Evolutionary conservation across 2,329 filamentous ascomycete genomes (phyloP), one percentile per base, ranked within the genome.

Genomic region (Microsporum audouinii): DNA sequence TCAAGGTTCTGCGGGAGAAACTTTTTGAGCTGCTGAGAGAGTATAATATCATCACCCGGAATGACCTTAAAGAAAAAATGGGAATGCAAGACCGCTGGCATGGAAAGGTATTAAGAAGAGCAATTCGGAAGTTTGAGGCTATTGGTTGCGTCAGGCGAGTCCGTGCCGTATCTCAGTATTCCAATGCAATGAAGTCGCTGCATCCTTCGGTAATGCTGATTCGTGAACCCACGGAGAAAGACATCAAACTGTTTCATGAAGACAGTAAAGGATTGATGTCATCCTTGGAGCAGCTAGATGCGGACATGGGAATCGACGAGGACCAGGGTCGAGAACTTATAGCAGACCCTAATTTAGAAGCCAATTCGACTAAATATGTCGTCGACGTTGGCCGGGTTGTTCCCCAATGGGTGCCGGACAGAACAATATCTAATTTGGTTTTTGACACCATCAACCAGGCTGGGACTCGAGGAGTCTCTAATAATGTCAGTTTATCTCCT

Each of bases 371-470:
- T 33, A 60, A 57, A 49, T 65, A 66, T 14, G 65, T 68, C 63
- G 68, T 70, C 36, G 68, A 72, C 34, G 65, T 68, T 58, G 71
- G 69, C 23, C 71, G 77, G 31, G 69, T 75, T 12, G 69, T 79
- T 14, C 80, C 82, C 5, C 75, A 74, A 62, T 86, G 83, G 83
- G 78, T 72, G 5, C 80, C 82, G 1, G 79, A 83, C 65, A 71
- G 77, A 6, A 74, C 74, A 14, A 67, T 83, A 29, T 69, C 76
- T 43, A 85, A 85, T 63, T 70, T 80, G 2, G 68, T 85, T 4
- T 79, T 79, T 62, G 76, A 82, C 36, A 66, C 79, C 7, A 72
- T 83, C 57, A 70, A 77, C 14, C 66, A 70, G 29, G 70, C 76
- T 29, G 82, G 82, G 1, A 70, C 68, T 1, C 65, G 71, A 17